phyloP scores from a whole-genome alignment of 768 basidiomycete genomes.

The Auriscalpium vulgare region DNA sequence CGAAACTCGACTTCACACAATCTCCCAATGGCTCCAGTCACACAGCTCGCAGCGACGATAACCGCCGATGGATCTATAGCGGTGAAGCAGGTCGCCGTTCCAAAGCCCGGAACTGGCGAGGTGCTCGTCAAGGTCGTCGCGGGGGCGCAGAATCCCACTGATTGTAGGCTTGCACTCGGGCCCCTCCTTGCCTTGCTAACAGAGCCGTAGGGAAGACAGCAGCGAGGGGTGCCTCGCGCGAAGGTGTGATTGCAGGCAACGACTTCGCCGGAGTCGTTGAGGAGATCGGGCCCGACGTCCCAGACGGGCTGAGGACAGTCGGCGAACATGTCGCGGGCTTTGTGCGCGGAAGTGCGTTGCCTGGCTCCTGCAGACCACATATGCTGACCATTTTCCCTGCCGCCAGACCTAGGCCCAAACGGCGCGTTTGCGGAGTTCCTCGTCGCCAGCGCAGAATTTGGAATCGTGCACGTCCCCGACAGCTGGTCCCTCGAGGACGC shows the following conservation, averaged over 20 bases:
- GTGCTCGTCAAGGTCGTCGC: slow-evolving; percentile 20
- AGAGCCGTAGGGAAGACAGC: slow-evolving; percentile 2
- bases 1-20: too few species aligned
- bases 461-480: slow-evolving; percentile 8
- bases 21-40: slow-evolving; percentile 1
- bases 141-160: slow-evolving; percentile 24
- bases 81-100: slow-evolving; percentile 3
- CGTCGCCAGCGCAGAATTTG: slow-evolving; percentile 17
- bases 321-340: slow-evolving; percentile 23
- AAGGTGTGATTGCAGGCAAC: slow-evolving; percentile 18
- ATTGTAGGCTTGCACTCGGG: slow-evolving; percentile 11
- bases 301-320: slow-evolving; percentile 8
- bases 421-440: slow-evolving; percentile 24
- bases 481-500: slow-evolving; percentile 12
- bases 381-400: background rate
- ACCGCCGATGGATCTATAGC: slow-evolving; percentile 2
- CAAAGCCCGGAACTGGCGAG: slow-evolving; percentile 7
- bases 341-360: slow-evolving; percentile 16
- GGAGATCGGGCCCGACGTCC: slow-evolving; percentile 15
- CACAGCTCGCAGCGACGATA: background rate
- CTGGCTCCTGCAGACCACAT: background rate
- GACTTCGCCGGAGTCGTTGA: slow-evolving; percentile 22
- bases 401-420: slow-evolving; percentile 4
- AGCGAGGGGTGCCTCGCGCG: background rate
- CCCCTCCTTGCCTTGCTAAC: background rate